Percentiles rank a stretch among this genome's conserved stretches.
Conservation (phyloP, 768 basidiomycete species). For the Lactarius sanguifluus region DNA sequence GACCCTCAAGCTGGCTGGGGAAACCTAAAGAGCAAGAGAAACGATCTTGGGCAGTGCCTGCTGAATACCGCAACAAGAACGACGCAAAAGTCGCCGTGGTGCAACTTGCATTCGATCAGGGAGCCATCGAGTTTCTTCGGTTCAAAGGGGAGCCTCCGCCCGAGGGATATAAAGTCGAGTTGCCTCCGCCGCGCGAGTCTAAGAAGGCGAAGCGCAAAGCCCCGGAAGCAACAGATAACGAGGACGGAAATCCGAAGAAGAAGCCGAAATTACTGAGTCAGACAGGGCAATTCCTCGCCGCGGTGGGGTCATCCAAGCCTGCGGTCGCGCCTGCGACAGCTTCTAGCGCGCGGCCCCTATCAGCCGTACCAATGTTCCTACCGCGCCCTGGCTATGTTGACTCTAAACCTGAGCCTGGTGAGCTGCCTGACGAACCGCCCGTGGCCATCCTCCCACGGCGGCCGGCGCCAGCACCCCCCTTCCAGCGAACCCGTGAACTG, state of each 20-base stretch:
- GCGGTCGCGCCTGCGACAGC: neutral
- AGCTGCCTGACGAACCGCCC: constrained; percentile 15
- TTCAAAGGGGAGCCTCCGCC: constrained; percentile 48
- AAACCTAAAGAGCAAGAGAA: constrained; percentile 37
- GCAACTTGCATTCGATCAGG: constrained; percentile 51
- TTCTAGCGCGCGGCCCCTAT: neutral
- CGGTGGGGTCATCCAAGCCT: neutral
- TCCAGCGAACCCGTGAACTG: neutral
- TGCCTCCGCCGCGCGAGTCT: constrained; percentile 32
- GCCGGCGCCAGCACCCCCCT: neutral
- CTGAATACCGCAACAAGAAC: constrained; percentile 53
- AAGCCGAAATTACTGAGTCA: constrained; percentile 15
- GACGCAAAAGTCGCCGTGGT: constrained; percentile 64
- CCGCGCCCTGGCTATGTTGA: constrained; percentile 31
- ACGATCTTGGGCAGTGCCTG: constrained; percentile 47
- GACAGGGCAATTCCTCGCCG: constrained; percentile 16
- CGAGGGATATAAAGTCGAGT: constrained; percentile 41
- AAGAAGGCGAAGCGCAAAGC: constrained; percentile 30
- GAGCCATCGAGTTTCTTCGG: constrained; percentile 60
- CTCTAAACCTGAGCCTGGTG: constrained; percentile 19
- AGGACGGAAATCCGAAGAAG: constrained; percentile 2
- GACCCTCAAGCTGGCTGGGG: constrained; percentile 42
- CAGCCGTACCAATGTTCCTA: neutral
- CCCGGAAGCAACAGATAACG: constrained; percentile 12
- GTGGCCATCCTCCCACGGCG: no score